These are phyloP conservation scores for Cyclospora cayetanensis DNA, from an alignment of 169 alveolate genomes.

Conservation along the genomic window DNA sequence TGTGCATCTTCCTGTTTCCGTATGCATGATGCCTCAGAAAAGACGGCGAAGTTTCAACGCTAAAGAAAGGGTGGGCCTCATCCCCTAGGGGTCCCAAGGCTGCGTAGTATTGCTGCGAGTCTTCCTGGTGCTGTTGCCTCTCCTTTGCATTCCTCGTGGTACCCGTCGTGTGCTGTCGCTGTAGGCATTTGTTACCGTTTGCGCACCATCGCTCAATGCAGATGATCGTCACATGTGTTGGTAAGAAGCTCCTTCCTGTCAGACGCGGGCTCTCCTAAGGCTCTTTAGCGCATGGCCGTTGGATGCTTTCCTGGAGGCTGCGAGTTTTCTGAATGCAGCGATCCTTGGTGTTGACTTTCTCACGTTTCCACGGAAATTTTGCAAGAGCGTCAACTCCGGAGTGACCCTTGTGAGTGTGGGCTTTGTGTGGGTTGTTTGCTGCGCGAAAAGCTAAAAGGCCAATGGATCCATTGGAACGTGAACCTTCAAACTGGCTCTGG, in stretches of 20 bases:
- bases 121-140: neutral
- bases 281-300: neutral
- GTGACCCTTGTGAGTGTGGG: conserved; percentile 50
- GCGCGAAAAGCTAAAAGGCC: no score
- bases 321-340: neutral
- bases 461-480: no score
- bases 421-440: neutral
- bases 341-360: conserved; percentile 43
- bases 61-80: neutral
- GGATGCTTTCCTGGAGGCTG: no score
- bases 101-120: neutral
- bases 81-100: neutral
- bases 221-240: conserved; percentile 60
- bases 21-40: neutral
- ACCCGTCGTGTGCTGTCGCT: neutral
- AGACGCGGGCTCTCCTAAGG: no score
- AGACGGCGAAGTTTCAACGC: conserved; percentile 28
- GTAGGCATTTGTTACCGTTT: conserved; percentile 43
- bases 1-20: neutral
- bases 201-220: conserved; percentile 61
- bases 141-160: neutral
- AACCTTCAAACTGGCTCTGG: no score
- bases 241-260: no score
- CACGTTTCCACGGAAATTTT: conserved; percentile 40
- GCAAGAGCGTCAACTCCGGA: conserved; percentile 60